A percentile compares a stretch with the other conserved stretches of the same genome.
Conservation (phyloP, 1,284 basidiomycete genomes). For the Cryptococcus amylolentus region DNA sequence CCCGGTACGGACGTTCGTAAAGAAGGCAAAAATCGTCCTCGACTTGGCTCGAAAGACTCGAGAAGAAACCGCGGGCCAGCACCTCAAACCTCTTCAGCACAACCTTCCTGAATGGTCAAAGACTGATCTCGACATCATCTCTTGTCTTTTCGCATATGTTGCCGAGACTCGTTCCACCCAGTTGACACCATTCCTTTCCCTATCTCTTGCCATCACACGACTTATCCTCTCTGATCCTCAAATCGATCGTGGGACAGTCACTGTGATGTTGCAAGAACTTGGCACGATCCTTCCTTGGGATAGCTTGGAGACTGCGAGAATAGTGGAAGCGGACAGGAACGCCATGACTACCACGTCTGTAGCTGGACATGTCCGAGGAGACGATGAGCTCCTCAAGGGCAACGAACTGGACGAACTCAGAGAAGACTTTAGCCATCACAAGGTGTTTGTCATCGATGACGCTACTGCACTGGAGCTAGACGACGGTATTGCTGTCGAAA, state of each 20-base stretch:
- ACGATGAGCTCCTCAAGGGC: constrained; percentile 44
- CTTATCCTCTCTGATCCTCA: constrained; percentile 52
- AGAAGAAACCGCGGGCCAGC: constrained; percentile 22
- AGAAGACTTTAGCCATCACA: constrained; percentile 77
- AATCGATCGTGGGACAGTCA: constrained; percentile 51
- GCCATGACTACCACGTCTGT: constrained; percentile 24
- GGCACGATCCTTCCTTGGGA: constrained; percentile 74
- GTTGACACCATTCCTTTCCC: constrained; percentile 59
- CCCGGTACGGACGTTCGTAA: constrained; percentile 58
- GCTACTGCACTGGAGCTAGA: constrained; percentile 79
- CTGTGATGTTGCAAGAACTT: constrained; percentile 60
- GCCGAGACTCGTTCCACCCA: constrained; percentile 62
- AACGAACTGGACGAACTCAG: constrained; percentile 50
- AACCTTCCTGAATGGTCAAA: constrained; percentile 54
- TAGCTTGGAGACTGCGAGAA: constrained; percentile 37
- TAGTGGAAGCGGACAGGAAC: constrained; percentile 24
- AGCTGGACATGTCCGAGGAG: constrained; percentile 10
- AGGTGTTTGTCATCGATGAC: constrained; percentile 90
- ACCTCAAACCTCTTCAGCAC: constrained; percentile 20
- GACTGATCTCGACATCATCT: constrained; percentile 63
- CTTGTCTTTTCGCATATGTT: constrained; percentile 63
- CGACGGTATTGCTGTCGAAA: constrained; percentile 84
- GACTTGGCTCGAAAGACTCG: constrained; percentile 31
- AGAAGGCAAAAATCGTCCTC: constrained; percentile 58
- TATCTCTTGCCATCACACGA: constrained; percentile 63